Conservation (phyloP, 2,329 filamentous ascomycete species). For the Pseudogymnoascus sp. region DNA sequence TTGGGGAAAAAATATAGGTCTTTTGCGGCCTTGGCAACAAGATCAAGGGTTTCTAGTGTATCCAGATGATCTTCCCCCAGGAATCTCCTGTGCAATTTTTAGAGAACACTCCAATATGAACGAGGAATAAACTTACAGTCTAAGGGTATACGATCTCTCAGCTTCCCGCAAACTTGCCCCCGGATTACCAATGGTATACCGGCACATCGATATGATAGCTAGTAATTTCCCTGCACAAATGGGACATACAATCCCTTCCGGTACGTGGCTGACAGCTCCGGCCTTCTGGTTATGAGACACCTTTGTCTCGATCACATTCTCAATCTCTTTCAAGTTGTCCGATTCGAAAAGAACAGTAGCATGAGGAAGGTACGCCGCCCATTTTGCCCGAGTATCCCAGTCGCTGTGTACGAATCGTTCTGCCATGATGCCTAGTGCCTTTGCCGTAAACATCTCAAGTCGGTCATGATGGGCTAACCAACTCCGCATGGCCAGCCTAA, state of each 20-base stretch:
- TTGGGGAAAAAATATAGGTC: neutral
- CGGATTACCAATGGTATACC: neutral
- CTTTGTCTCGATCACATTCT: neutral
- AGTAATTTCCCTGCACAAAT: neutral
- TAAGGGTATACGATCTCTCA: neutral
- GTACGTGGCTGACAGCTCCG: neutral
- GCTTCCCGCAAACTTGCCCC: neutral
- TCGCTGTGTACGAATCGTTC: neutral
- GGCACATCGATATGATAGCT: neutral
- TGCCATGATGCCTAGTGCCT: neutral
- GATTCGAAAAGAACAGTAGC: neutral
- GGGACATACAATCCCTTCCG: neutral
- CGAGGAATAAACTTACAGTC: neutral
- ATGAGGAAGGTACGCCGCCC: neutral
- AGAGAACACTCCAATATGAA: neutral
- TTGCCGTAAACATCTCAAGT: neutral
- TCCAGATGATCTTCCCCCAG: neutral
- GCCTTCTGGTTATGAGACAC: neutral
- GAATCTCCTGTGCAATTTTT: neutral
- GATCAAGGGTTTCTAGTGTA: neutral
- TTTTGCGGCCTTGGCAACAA: neutral
- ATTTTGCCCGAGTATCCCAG: neutral
- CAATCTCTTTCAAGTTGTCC: neutral
- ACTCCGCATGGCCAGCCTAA: slow-evolving; percentile 28
- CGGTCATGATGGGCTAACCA: slow-evolving; percentile 23